Evolutionary conservation across 768 basidiomycete species (phyloP).

Genomic region (Serendipita sp.): DNA sequence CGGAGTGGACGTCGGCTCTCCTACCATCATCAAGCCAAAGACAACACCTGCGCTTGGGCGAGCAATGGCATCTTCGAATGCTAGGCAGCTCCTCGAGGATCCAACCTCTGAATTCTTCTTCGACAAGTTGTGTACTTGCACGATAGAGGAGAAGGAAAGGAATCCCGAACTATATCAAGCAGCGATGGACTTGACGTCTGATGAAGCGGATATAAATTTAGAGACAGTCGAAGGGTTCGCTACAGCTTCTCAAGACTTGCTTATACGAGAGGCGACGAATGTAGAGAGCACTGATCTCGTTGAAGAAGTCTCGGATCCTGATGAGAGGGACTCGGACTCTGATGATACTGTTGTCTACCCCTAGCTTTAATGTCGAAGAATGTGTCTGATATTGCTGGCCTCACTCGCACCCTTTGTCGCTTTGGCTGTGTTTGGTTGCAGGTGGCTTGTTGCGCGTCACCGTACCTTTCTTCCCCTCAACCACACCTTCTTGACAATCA

Average conservation of each 20-base stretch:
- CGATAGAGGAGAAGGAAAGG: neutral
- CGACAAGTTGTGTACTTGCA: constrained; percentile 27
- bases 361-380: neutral
- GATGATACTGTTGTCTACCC: neutral
- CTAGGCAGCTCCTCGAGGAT: constrained; percentile 37
- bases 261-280: neutral
- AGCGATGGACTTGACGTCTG: constrained; percentile 12
- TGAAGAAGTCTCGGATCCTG: neutral
- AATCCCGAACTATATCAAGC: constrained; percentile 4
- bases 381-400: neutral
- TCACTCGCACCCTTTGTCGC: neutral
- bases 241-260: neutral
- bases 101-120: constrained; percentile 29
- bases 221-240: constrained; percentile 39
- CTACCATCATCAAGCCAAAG: constrained; percentile 37
- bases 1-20: constrained; percentile 37
- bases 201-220: constrained; percentile 21
- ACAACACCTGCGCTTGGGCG: constrained; percentile 36
- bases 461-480: neutral
- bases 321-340: neutral
- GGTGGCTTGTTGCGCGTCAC: neutral
- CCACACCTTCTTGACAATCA: neutral
- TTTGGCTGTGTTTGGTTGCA: neutral
- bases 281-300: neutral
- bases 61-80: constrained; percentile 48